Base-by-base conservation (phyloP, 192 early-diverging fungal species). In the Fimicolochytrium jonesii region DNA sequence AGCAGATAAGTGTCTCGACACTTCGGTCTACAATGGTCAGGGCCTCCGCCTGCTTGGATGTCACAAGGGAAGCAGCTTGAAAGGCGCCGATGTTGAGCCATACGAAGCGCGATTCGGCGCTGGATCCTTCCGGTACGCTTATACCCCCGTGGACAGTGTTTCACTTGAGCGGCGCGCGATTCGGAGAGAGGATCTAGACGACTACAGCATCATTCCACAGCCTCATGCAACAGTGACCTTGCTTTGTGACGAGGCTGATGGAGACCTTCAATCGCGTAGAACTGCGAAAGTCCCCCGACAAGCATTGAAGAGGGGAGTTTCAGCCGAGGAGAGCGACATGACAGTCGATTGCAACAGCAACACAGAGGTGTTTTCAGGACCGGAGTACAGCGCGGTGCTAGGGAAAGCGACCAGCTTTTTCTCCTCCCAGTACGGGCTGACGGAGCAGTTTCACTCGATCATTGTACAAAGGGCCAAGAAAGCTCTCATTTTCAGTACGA, bases 191-290 rank as follows among this genome's bases (percentile, higher is more conserved):
- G 46, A 48, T 48, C 46, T 48, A 9, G 46, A 48, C 46, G 46
- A 48, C 46, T 48, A 48, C 22, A 48, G 46, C 46, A 48, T 48
- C 46, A 48, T 48, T 48, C 46, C 46, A 48, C 11, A 22, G 46
- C 46, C 13, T 20, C 46, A 50, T 28, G 26, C n/a, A 50, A 15
- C 22, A 29, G 3, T 17, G 30, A 22, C 11, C 11, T 17, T 9
- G 37, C 37, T 39, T 17, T 39, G 37, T 39, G 37, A 39, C 17
- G 37, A 39, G 17, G 37, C 37, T 17, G 17, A 17, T 39, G 10
- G 37, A 39, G 37, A 9, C 10, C 37, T 11, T 39, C 37, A 39
- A 17, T 17, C 37, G 17, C 37, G 37, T 17, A 9, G 37, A 39
- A 39, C 37, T 9, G 17, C 37, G 10, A 39, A 39, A 17, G 37